phyloP scores from a whole-genome alignment of 306 rosid species.

The Cicer judaicum region DNA sequence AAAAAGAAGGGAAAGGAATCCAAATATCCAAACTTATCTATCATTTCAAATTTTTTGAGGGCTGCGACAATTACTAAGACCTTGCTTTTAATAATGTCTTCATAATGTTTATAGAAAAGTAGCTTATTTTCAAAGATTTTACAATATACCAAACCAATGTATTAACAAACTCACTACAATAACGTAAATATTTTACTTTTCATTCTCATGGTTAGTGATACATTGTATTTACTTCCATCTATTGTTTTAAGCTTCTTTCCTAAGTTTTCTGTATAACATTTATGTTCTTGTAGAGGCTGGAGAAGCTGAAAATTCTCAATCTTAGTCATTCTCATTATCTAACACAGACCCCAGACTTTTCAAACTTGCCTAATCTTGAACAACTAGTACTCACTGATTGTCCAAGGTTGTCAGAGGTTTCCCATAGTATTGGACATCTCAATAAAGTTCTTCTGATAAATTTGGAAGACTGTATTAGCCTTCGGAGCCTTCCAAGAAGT shows the following conservation, averaged over 20 bases:
- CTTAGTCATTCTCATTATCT: conserved; percentile 21
- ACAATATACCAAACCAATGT: neutral
- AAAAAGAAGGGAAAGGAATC: too few species aligned
- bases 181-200: neutral
- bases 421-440: neutral
- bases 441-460: neutral
- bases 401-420: neutral
- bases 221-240: neutral
- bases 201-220: neutral
- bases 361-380: conserved; percentile 22
- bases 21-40: neutral
- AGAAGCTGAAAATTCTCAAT: neutral
- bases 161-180: neutral
- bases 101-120: neutral
- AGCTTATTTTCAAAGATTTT: neutral
- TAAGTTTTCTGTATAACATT: neutral
- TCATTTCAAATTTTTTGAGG: neutral
- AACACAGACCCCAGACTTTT: neutral
- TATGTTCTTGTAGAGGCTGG: neutral
- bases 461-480: conserved; percentile 11
- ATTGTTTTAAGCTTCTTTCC: neutral
- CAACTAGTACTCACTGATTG: neutral
- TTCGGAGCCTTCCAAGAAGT: neutral
- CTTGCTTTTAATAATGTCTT: neutral
- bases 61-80: neutral